Evolutionary conservation across 305 asterid genomes (phyloP).

Genomic region (Fraxinus xanthoxyloides): DNA sequence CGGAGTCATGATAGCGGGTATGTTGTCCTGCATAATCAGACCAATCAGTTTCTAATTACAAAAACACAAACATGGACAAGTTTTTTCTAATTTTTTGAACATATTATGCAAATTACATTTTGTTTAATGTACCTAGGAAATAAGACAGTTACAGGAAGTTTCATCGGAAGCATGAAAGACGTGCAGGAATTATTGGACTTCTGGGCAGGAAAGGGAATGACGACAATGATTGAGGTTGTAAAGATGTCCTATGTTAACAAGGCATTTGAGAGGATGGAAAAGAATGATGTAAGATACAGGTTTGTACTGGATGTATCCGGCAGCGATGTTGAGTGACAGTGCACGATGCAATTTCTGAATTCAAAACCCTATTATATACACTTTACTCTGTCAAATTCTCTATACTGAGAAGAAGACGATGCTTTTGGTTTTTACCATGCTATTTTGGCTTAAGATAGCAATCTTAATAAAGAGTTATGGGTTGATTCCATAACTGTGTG

Average conservation of each 20-base stretch:
- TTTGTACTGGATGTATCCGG: slow-evolving; percentile 45
- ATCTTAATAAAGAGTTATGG: not conserved
- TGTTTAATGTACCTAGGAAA: slow-evolving; percentile 25
- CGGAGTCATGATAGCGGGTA: slow-evolving; percentile 30
- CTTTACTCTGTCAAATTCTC: not conserved
- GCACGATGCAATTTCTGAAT: not conserved
- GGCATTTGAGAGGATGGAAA: slow-evolving; percentile 40
- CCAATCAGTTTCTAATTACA: not conserved
- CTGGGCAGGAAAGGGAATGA: slow-evolving; percentile 38
- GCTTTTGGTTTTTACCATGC: not conserved
- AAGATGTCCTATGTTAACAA: slow-evolving; percentile 34
- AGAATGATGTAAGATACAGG: slow-evolving; percentile 47
- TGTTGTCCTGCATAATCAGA: not conserved
- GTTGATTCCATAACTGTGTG: not conserved
- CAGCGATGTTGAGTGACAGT: slow-evolving; percentile 21
- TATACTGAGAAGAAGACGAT: not conserved
- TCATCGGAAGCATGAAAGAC: slow-evolving; percentile 43
- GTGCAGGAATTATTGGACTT: slow-evolving; percentile 32
- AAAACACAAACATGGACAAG: not conserved
- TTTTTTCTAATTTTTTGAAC: not conserved
- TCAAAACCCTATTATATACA: not conserved
- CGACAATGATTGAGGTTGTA: slow-evolving; percentile 43
- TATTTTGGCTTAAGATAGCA: not conserved
- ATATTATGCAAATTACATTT: not conserved
- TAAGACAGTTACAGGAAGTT: slow-evolving; percentile 37